A percentile compares a stretch with the other conserved stretches of the same genome.
These are phyloP conservation scores for Basidiobolus meristosporus DNA, from an alignment of 371 early-diverging fungal genomes.

Conservation along the genomic window DNA sequence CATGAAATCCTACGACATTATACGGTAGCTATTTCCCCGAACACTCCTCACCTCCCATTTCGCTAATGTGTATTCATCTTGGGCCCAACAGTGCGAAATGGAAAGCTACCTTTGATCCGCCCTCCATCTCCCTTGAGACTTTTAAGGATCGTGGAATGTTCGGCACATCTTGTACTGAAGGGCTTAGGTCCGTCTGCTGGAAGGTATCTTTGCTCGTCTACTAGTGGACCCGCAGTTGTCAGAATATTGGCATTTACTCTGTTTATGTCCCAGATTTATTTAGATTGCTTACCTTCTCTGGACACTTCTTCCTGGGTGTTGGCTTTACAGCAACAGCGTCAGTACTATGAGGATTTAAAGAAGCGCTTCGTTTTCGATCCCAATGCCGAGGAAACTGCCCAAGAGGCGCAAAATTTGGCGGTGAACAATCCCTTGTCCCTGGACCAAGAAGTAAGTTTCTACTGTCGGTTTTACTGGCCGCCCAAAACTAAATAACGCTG, in stretches of 20 bases:
- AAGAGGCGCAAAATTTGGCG: slow-evolving; percentile 17
- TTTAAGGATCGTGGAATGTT: not conserved
- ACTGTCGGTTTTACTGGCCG: not conserved
- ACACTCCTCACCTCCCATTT: too few species aligned
- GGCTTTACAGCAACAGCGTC: slow-evolving; percentile 35
- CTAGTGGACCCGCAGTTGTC: not conserved
- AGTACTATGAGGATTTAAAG: slow-evolving; percentile 40
- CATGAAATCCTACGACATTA: too few species aligned
- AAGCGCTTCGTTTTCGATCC: slow-evolving; percentile 49
- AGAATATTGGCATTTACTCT: not conserved
- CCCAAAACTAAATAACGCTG: not conserved
- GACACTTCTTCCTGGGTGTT: slow-evolving; percentile 34
- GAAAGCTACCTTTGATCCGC: too few species aligned
- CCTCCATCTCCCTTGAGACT: not conserved
- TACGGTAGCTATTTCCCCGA: too few species aligned
- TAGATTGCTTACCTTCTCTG: slow-evolving; percentile 26
- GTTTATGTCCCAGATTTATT: slow-evolving; percentile 18
- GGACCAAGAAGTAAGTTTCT: slow-evolving; percentile 42
- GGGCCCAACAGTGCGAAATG: too few species aligned
- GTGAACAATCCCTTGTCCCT: slow-evolving; percentile 71
- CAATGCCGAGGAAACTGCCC: slow-evolving; percentile 12
- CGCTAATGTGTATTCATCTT: too few species aligned
- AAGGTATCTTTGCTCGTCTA: slow-evolving; percentile 13
- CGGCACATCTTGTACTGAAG: slow-evolving; percentile 5
- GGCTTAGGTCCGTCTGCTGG: slow-evolving; percentile 19